Evolutionary conservation across 2,329 filamentous ascomycete species (phyloP).

Genomic region (Chaetomium globosum): DNA sequence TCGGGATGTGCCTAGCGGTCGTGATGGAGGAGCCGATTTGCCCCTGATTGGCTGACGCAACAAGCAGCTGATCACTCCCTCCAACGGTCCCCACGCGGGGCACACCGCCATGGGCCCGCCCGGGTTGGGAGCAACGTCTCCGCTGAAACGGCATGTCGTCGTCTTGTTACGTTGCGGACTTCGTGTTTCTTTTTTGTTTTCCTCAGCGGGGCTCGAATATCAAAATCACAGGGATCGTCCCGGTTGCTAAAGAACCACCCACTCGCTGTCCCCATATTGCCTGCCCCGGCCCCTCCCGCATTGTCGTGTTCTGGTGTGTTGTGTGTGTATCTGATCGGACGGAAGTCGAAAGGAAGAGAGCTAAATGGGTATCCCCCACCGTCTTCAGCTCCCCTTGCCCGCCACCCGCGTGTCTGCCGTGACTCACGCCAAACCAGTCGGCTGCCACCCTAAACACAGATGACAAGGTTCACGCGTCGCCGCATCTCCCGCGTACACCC

Average conservation of each 20-base stretch:
- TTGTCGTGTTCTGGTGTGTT: background rate
- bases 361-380: background rate
- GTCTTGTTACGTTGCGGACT: background rate
- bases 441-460: constrained; percentile 13
- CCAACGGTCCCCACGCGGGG: constrained; percentile 31
- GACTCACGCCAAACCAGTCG: constrained; percentile 16
- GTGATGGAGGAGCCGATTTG: constrained; percentile 29
- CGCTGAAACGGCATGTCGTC: constrained; percentile 3
- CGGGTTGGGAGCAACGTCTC: constrained; percentile 12
- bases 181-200: background rate
- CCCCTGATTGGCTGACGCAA: constrained; percentile 33
- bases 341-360: background rate
- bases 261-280: constrained; percentile 1
- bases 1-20: constrained; percentile 35
- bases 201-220: background rate
- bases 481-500: constrained; percentile 17
- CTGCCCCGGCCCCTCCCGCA: background rate
- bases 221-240: constrained; percentile 2
- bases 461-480: constrained; percentile 17
- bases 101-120: constrained; percentile 16
- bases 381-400: constrained; percentile 6
- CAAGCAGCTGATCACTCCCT: constrained; percentile 35
- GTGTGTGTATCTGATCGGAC: background rate
- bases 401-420: background rate
- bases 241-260: background rate